These are phyloP conservation scores for Kwoniella sp. DNA, from an alignment of 768 basidiomycete species.

Conservation along the genomic window DNA sequence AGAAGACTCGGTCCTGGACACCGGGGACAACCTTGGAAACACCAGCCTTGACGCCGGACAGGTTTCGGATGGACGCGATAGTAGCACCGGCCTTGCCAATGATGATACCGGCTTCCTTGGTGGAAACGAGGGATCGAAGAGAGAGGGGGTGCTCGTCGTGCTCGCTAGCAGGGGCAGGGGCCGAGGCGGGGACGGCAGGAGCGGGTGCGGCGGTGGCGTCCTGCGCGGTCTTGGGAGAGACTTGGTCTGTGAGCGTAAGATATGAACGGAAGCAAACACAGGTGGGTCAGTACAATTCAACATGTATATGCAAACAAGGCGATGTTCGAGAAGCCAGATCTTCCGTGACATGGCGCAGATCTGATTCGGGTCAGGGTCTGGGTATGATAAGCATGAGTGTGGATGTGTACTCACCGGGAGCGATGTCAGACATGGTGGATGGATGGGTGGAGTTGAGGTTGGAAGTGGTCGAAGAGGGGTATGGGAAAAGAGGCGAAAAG, in stretches of 20 bases:
- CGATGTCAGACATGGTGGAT: conserved; percentile 31
- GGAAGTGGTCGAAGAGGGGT: conserved; percentile 10
- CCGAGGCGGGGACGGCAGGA: conserved; percentile 11
- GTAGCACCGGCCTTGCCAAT: conserved; percentile 87
- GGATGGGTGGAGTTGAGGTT: conserved; percentile 2
- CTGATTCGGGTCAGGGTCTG: neutral
- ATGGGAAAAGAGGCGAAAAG: conserved; percentile 11
- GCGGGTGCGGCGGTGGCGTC: conserved; percentile 25
- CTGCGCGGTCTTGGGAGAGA: conserved; percentile 46
- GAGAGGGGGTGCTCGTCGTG: conserved; percentile 60
- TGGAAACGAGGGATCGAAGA: conserved; percentile 90
- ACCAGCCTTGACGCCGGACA: conserved; percentile 95
- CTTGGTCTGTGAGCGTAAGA: conserved; percentile 26
- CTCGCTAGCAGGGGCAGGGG: conserved; percentile 24
- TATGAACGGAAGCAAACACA: too few relatives aligned
- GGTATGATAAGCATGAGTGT: conserved; percentile 5
- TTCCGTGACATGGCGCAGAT: too few relatives aligned
- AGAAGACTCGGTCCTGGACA: conserved; percentile 96
- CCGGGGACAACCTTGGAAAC: conserved; percentile 98
- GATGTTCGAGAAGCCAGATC: too few relatives aligned
- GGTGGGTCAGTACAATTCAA: conserved; percentile 6
- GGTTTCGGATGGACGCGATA: conserved; percentile 92
- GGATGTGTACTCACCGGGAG: conserved; percentile 19
- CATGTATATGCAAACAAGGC: too few relatives aligned
- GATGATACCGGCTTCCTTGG: conserved; percentile 68